These are phyloP conservation scores for Penicillium crustosum DNA, from an alignment of 2,329 filamentous ascomycete species.

Conservation along the genomic window DNA sequence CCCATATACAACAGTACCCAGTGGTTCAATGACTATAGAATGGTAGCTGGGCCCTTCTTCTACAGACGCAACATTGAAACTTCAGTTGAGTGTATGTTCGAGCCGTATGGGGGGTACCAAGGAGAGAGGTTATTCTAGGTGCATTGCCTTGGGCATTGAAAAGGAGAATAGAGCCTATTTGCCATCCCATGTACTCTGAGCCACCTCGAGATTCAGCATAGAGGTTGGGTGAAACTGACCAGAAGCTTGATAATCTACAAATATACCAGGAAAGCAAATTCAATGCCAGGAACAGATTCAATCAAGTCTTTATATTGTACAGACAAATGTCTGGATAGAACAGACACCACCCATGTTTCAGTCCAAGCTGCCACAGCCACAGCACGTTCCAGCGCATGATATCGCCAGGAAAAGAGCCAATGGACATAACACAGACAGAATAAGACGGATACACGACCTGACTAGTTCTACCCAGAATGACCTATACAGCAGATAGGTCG, in stretches of 20 bases:
- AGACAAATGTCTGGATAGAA: conserved; percentile 8
- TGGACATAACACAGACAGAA: neutral
- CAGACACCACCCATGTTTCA: neutral
- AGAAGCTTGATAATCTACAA: neutral
- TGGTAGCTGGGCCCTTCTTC: neutral
- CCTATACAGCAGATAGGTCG: conserved; percentile 38
- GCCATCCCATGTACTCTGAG: neutral
- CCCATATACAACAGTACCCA: neutral
- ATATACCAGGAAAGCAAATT: neutral
- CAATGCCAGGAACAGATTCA: conserved; percentile 3
- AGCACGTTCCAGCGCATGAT: conserved; percentile 11
- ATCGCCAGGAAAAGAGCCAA: conserved; percentile 7
- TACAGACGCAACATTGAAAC: neutral
- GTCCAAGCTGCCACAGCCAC: neutral
- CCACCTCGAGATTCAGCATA: neutral
- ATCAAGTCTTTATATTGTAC: conserved; percentile 9
- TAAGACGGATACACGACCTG: neutral
- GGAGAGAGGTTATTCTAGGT: neutral
- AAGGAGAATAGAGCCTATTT: neutral
- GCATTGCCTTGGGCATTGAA: neutral
- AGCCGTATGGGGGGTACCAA: neutral
- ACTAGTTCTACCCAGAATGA: conserved; percentile 11
- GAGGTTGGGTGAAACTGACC: too few relatives aligned
- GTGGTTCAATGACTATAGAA: neutral
- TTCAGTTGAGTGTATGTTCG: neutral